A percentile compares a stretch with the other conserved stretches of the same genome.
Conservation (phyloP, 2,329 filamentous ascomycete species). For the Chaetomium sp. region DNA sequence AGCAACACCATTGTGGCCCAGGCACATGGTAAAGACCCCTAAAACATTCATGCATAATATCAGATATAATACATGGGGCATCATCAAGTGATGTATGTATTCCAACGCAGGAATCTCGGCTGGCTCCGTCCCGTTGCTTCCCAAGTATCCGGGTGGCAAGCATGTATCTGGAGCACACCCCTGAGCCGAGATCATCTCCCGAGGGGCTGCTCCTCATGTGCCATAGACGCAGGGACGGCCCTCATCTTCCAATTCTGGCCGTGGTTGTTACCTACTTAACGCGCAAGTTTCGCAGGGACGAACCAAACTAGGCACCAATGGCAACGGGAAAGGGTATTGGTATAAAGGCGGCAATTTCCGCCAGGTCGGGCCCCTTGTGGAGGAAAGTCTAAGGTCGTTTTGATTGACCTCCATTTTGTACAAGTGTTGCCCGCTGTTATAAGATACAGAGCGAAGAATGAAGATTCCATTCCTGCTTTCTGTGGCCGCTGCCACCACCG, state of each 20-base stretch:
- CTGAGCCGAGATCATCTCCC: slow-evolving; percentile 10
- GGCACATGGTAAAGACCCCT: neutral
- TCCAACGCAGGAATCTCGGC: neutral
- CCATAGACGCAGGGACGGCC: slow-evolving; percentile 1
- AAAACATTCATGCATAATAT: slow-evolving; percentile 10
- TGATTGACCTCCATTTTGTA: neutral
- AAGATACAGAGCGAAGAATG: neutral
- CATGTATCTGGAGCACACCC: neutral
- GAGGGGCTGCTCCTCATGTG: slow-evolving; percentile 2
- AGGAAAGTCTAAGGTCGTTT: neutral
- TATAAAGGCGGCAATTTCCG: neutral
- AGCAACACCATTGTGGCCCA: neutral
- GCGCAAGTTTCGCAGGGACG: neutral
- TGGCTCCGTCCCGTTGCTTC: slow-evolving; percentile 3
- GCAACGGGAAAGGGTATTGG: neutral
- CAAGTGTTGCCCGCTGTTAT: neutral
- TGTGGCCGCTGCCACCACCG: slow-evolving; percentile 33
- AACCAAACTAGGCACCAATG: neutral
- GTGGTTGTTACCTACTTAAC: neutral
- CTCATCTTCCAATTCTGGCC: neutral
- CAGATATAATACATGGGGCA: neutral
- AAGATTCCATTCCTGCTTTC: neutral
- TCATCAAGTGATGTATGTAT: neutral
- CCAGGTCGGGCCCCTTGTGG: neutral
- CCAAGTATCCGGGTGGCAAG: neutral